phyloP scores from a whole-genome alignment of 768 basidiomycete species.

The Rhodosporidiobolus odoratus region DNA sequence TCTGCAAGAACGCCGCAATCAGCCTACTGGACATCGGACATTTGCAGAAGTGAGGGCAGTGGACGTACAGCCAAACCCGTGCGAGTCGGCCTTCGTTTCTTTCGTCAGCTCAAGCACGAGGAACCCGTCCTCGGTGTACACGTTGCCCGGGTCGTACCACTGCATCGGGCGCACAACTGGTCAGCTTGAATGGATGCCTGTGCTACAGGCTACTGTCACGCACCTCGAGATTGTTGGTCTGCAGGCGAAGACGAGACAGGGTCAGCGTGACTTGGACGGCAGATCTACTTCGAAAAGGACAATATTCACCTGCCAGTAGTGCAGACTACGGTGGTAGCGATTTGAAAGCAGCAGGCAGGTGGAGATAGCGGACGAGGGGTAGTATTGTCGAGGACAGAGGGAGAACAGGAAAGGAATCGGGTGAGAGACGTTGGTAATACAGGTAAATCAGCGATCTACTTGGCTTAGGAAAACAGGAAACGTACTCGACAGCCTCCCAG shows the following conservation, averaged over 20 bases:
- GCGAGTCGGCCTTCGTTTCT: slow-evolving; percentile 40
- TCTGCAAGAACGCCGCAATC: slow-evolving; percentile 12
- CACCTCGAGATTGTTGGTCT: slow-evolving; percentile 42
- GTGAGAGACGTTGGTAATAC: too few relatives aligned
- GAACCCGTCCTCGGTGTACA: slow-evolving; percentile 46
- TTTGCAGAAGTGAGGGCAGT: not conserved
- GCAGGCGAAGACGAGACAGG: not conserved
- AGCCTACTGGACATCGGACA: too few relatives aligned
- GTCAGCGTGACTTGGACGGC: not conserved
- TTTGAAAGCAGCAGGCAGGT: too few relatives aligned
- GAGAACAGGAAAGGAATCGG: not conserved
- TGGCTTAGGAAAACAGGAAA: not conserved
- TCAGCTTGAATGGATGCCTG: too few relatives aligned
- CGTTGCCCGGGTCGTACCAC: slow-evolving; percentile 47
- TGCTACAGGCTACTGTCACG: too few relatives aligned
- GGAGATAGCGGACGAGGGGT: too few relatives aligned
- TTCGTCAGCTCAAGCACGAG: slow-evolving; percentile 34
- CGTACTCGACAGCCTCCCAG: slow-evolving; percentile 50
- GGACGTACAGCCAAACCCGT: slow-evolving; percentile 64
- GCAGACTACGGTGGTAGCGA: slow-evolving; percentile 44
- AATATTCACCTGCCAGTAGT: slow-evolving; percentile 42
- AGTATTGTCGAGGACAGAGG: not conserved
- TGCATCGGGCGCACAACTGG: too few relatives aligned
- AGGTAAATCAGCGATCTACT: not conserved
- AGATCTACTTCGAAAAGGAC: not conserved